Base-by-base conservation (phyloP, 495 filamentous ascomycete species). In the Aspergillus taichungensis region DNA sequence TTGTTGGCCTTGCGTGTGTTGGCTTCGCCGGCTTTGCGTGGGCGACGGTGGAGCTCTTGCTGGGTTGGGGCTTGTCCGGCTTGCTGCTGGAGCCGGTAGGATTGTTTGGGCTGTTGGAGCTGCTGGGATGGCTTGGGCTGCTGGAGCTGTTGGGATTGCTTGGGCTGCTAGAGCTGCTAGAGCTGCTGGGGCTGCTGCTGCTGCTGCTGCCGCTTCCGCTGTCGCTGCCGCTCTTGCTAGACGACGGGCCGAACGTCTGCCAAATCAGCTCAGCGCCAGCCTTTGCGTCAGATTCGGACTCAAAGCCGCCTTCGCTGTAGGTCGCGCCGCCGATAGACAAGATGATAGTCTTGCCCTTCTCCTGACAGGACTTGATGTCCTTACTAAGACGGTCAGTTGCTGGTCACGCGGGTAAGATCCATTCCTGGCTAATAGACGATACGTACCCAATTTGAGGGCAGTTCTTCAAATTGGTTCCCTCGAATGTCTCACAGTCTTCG, bases 311-410 rank as follows among this genome's bases (percentile, higher is more conserved):
- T 49, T 82, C 76, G 40, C 63, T 72, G 55, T 82, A 82, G 2
- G 69, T 77, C 9, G 75, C 74, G 13, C 83, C 84, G 34, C 83
- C 81, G 37, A 87, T 72, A 29, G 80, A 85, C 5, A 88, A 57
- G 27, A 87, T 57, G 48, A 89, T 75, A 0, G 75, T 80, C 57
- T 85, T 87, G 37, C 77, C 78, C 40, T 69, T 58, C 5, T 60
- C 31, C 55, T 89, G 84, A 64, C 85, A 89, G 6, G 64, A 65
- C 37, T 63, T 63, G 57, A 89, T 87, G 47, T 88, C 79, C 37
- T 50, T 37, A 5, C 68, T 72, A 34, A 5, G 13, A 6, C 1
- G 31, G 46, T 66, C 43, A 64, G 57, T 50, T 39, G 53, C 39
- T 24, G 27, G 18, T 2, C 18, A 2, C 18, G 2, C 18, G 18